Percentiles rank a stretch among this genome's conserved stretches.
Evolutionary conservation across 2,329 filamentous ascomycete species (phyloP).

Genomic region (Cryphonectria nitschkei): DNA sequence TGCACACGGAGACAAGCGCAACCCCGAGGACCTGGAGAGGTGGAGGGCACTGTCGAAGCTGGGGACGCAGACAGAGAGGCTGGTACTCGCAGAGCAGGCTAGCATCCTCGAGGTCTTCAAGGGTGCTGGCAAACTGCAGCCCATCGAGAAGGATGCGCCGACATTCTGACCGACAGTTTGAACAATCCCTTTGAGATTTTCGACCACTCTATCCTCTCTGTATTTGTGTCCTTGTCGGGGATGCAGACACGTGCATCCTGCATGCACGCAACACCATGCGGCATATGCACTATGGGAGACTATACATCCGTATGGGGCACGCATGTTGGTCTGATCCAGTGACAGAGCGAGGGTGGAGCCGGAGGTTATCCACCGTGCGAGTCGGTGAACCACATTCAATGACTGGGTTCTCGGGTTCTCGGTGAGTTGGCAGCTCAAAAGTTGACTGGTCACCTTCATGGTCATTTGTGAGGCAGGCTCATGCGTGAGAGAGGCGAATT

Average conservation of each 20-base stretch:
- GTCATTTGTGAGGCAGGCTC: neutral
- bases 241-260: conserved; percentile 8
- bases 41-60: conserved; percentile 55
- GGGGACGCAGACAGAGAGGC: conserved; percentile 53
- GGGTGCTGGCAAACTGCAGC: conserved; percentile 51
- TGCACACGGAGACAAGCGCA: conserved; percentile 61
- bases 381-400: conserved; percentile 1
- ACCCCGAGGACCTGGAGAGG: conserved; percentile 51
- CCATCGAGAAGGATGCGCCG: conserved; percentile 43
- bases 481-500: neutral
- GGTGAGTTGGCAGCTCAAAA: neutral
- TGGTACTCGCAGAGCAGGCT: conserved; percentile 58
- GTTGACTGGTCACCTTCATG: neutral
- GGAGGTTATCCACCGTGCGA: neutral
- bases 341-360: neutral
- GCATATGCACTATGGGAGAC: neutral
- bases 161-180: conserved; percentile 17
- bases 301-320: neutral
- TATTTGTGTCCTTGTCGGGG: neutral
- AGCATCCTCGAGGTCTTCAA: conserved; percentile 53
- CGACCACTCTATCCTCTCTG: too few relatives aligned
- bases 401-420: neutral
- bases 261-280: neutral
- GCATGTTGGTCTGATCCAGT: neutral
- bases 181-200: neutral